Percentiles rank a stretch among this genome's conserved stretches.
These are phyloP conservation scores for Sordariomycetes sp. DNA, from an alignment of 2,329 filamentous ascomycete genomes.

Conservation along the genomic window DNA sequence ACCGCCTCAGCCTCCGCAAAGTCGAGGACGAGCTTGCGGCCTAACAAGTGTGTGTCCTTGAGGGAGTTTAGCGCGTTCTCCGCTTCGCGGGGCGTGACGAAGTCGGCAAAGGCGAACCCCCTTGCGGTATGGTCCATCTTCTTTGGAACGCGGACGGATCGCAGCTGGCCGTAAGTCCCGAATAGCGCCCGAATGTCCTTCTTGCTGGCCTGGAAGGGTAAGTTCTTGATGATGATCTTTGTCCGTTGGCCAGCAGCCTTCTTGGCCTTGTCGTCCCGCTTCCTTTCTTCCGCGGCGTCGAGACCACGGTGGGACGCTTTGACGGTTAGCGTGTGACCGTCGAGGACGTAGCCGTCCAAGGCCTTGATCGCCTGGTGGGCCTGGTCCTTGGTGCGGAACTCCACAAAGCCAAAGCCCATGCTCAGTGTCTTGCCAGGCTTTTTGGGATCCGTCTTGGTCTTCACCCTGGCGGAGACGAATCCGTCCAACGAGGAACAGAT, in stretches of 20 bases:
- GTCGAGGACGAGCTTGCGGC: constrained; percentile 80
- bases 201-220: constrained; percentile 91
- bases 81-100: constrained; percentile 84
- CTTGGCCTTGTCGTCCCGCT: constrained; percentile 74
- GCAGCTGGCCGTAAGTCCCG: constrained; percentile 82
- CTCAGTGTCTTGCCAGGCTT: constrained; percentile 79
- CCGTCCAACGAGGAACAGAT: constrained; percentile 76
- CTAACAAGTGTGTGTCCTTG: constrained; percentile 86
- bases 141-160: constrained; percentile 87
- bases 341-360: constrained; percentile 87
- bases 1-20: constrained; percentile 83
- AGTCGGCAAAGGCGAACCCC: constrained; percentile 96
- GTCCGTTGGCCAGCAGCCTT: constrained; percentile 69
- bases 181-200: constrained; percentile 84
- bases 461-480: constrained; percentile 82
- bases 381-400: constrained; percentile 70
- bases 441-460: constrained; percentile 91
- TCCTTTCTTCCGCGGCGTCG: constrained; percentile 80
- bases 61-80: constrained; percentile 84
- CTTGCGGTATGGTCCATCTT: constrained; percentile 85
- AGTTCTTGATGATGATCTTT: constrained; percentile 96
- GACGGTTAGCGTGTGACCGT: constrained; percentile 76
- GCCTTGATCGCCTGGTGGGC: constrained; percentile 70
- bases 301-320: constrained; percentile 79
- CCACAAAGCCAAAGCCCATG: constrained; percentile 95